A percentile compares a stretch with the other conserved stretches of the same genome.
Evolutionary conservation across 352 stramenopile genomes (phyloP).

Genomic region (Pythium angustatum): DNA sequence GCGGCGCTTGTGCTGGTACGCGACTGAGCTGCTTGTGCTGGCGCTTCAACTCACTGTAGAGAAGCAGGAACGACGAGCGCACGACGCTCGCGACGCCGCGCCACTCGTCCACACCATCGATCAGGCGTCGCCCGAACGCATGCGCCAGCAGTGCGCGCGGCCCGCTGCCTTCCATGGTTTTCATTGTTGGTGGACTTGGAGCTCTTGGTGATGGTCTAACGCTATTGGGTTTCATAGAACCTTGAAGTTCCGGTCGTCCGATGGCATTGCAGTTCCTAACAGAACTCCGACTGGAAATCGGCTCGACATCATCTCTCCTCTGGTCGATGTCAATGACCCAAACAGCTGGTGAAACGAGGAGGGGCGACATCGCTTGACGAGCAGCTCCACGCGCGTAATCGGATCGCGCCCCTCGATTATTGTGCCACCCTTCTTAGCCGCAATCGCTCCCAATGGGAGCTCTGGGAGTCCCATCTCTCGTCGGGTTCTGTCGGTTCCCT

Average conservation of each 20-base stretch:
- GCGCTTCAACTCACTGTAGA: constrained; percentile 46
- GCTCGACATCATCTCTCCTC: not conserved
- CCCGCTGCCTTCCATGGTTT: too few relatives aligned
- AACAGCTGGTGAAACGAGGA: not conserved
- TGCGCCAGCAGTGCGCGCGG: constrained; percentile 33
- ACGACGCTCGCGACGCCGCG: constrained; percentile 44
- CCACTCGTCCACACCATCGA: constrained; percentile 49
- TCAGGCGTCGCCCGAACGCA: constrained; percentile 40
- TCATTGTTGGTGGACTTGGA: too few relatives aligned
- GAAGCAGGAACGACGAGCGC: constrained; percentile 52
- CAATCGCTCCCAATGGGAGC: not conserved
- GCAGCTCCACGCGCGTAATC: constrained; percentile 2
- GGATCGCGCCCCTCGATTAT: not conserved
- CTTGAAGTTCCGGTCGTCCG: not conserved
- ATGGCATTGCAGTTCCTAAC: not conserved
- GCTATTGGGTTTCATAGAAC: too few relatives aligned
- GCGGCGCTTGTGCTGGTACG: not conserved
- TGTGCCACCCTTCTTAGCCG: not conserved
- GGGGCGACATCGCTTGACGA: not conserved
- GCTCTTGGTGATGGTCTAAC: too few relatives aligned
- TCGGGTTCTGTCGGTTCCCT: not conserved
- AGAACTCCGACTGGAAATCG: too few relatives aligned
- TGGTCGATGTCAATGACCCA: not conserved
- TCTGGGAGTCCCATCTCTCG: too few relatives aligned
- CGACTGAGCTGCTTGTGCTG: constrained; percentile 5